phyloP scores from a whole-genome alignment of 371 early-diverging fungal genomes.

The Mucor piriformis region DNA sequence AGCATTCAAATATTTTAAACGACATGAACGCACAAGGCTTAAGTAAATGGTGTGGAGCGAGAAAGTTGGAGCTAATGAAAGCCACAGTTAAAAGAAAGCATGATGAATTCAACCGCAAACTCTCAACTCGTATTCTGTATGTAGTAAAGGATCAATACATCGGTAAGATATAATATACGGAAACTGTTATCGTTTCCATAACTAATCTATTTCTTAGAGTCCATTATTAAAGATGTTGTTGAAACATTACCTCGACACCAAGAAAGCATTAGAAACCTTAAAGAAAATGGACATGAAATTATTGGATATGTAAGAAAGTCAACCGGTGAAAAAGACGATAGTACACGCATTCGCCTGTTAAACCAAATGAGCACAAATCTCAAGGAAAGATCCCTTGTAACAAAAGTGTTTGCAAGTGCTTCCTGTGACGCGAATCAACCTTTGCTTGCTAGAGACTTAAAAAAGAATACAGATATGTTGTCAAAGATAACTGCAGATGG shows the following conservation, averaged over 20 bases:
- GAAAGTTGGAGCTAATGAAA: slow-evolving; percentile 21
- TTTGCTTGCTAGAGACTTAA: slow-evolving; percentile 13
- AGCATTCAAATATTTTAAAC: slow-evolving; percentile 15
- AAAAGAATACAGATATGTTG: slow-evolving; percentile 12
- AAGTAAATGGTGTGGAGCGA: slow-evolving; percentile 19
- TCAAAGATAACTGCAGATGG: slow-evolving; percentile 18
- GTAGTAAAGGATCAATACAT: slow-evolving; percentile 20
- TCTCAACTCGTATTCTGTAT: slow-evolving; percentile 17
- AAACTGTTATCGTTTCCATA: slow-evolving; percentile 16
- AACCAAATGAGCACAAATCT: slow-evolving; percentile 20
- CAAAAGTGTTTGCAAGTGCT: slow-evolving; percentile 19
- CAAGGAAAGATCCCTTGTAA: slow-evolving; percentile 22
- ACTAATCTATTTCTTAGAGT: slow-evolving; percentile 20
- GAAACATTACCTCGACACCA: slow-evolving; percentile 20
- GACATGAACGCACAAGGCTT: slow-evolving; percentile 16
- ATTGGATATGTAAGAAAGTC: slow-evolving; percentile 23
- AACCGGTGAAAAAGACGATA: slow-evolving; percentile 17
- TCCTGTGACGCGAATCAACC: slow-evolving; percentile 20
- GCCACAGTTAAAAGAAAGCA: slow-evolving; percentile 20
- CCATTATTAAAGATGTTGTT: slow-evolving; percentile 21
- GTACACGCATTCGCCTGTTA: slow-evolving; percentile 15
- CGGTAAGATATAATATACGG: slow-evolving; percentile 24
- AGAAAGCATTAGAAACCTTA: slow-evolving; percentile 12
- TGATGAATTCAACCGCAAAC: slow-evolving; percentile 21
- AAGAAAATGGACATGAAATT: slow-evolving; percentile 19